These are phyloP conservation scores for Myxozyma vanderwaltii DNA, from an alignment of 805 yeast species.

Conservation along the genomic window DNA sequence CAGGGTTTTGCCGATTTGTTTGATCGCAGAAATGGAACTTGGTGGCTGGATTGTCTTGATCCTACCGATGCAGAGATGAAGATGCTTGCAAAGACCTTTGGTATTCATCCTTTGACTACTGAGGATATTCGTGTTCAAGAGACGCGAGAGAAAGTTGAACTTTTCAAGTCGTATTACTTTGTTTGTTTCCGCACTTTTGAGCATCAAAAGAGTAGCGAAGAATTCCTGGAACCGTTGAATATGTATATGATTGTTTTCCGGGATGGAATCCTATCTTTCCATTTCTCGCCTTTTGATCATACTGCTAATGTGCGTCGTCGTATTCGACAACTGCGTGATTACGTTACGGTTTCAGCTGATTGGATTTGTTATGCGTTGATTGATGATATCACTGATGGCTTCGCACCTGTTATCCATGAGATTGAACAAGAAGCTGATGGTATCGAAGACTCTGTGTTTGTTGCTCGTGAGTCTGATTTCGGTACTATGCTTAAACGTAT, in stretches of 20 bases:
- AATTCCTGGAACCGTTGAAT: slow-evolving; percentile 67
- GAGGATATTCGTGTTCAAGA: slow-evolving; percentile 97
- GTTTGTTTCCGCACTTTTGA: slow-evolving; percentile 97
- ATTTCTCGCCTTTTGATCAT: slow-evolving; percentile 59
- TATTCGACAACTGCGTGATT: slow-evolving; percentile 63
- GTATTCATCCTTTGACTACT: slow-evolving; percentile 96
- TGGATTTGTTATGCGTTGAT: slow-evolving; percentile 69
- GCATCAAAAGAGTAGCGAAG: slow-evolving; percentile 77
- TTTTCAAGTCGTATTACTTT: slow-evolving; percentile 86
- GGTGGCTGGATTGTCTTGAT: slow-evolving; percentile 96
- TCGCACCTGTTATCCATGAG: slow-evolving; percentile 61
- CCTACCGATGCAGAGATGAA: slow-evolving; percentile 97
- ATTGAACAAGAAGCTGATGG: slow-evolving; percentile 66
- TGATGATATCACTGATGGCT: slow-evolving; percentile 66
- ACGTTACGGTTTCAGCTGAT: slow-evolving; percentile 60
- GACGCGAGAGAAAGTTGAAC: slow-evolving; percentile 94
- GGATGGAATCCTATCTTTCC: slow-evolving; percentile 62
- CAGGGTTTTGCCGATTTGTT: slow-evolving; percentile 70
- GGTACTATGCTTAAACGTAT: slow-evolving; percentile 74
- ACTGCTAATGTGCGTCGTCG: slow-evolving; percentile 64
- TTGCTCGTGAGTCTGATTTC: slow-evolving; percentile 73
- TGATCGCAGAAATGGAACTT: slow-evolving; percentile 69
- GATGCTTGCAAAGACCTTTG: slow-evolving; percentile 86
- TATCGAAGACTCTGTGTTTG: slow-evolving; percentile 79
- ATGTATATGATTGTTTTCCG: slow-evolving; percentile 63